A percentile compares a stretch with the other conserved stretches of the same genome.
phyloP scores from a whole-genome alignment of 2,329 filamentous ascomycete species.

The Cladosporium sp. region DNA sequence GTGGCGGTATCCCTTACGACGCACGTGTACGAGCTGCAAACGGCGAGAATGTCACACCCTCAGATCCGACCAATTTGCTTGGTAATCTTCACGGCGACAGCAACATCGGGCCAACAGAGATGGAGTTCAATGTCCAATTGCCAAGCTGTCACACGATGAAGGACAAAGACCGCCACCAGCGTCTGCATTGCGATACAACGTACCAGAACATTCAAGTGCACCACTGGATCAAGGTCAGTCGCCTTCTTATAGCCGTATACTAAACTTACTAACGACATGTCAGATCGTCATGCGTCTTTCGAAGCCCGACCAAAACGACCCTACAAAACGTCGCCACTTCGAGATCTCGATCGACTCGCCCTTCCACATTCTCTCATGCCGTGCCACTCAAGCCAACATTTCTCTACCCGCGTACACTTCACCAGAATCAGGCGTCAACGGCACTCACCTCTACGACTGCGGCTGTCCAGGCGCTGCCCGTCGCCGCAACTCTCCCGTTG shows the following conservation, averaged over 20 bases:
- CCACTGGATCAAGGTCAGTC: conserved; percentile 87
- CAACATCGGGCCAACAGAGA: conserved; percentile 82
- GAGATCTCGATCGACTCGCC: conserved; percentile 96
- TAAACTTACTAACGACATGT: conserved; percentile 7
- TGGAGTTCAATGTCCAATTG: conserved; percentile 89
- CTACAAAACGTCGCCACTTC: conserved; percentile 77
- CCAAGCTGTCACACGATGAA: conserved; percentile 83
- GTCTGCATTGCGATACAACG: conserved; percentile 83
- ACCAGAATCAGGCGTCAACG: conserved; percentile 37
- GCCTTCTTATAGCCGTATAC: background rate
- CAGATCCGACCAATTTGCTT: conserved; percentile 65
- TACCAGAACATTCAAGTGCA: conserved; percentile 92
- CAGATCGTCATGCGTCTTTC: conserved; percentile 91
- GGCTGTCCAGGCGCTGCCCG: conserved; percentile 63
- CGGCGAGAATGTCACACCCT: conserved; percentile 52
- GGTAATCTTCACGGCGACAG: conserved; percentile 74
- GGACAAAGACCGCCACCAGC: conserved; percentile 61
- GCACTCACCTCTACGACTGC: conserved; percentile 48
- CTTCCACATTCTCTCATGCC: conserved; percentile 88
- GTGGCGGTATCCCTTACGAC: conserved; percentile 71
- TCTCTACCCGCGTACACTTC: conserved; percentile 74
- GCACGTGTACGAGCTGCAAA: conserved; percentile 52
- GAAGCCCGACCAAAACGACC: conserved; percentile 72
- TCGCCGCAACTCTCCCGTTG: conserved; percentile 44
- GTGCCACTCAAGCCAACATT: conserved; percentile 87